A percentile compares a stretch with the other conserved stretches of the same genome.
These are phyloP conservation scores for Pleurotus eryngii DNA, from an alignment of 768 basidiomycete species.

Conservation along the genomic window DNA sequence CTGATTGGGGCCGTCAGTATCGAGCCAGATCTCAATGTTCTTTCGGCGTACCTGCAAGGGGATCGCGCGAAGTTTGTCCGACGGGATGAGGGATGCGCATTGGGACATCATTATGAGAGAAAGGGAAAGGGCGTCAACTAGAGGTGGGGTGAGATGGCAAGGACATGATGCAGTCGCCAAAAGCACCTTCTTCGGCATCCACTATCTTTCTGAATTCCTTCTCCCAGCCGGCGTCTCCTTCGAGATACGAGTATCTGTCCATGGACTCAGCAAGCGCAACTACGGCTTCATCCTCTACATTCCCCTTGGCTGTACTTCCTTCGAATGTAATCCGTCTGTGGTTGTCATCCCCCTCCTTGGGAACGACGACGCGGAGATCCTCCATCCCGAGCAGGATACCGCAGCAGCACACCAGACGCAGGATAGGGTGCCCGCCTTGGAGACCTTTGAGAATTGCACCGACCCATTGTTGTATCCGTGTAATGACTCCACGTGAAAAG, in stretches of 20 bases:
- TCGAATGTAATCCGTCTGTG: constrained; percentile 7
- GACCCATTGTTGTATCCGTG: constrained; percentile 49
- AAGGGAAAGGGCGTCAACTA: constrained; percentile 44
- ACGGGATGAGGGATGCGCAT: constrained; percentile 52
- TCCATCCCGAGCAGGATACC: constrained; percentile 66
- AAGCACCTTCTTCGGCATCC: constrained; percentile 35
- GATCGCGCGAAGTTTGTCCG: constrained; percentile 54
- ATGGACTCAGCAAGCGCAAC: constrained; percentile 73
- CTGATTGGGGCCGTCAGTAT: constrained; percentile 7
- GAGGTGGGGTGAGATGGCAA: constrained; percentile 1
- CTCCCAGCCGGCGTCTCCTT: constrained; percentile 50
- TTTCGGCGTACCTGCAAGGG: constrained; percentile 44
- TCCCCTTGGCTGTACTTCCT: constrained; percentile 18
- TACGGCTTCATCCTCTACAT: constrained; percentile 63
- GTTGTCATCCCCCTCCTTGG: constrained; percentile 19
- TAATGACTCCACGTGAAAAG: constrained; percentile 31
- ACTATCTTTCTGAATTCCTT: constrained; percentile 57
- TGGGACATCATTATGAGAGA: constrained; percentile 60
- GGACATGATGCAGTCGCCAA: constrained; percentile 4
- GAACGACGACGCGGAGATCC: constrained; percentile 40
- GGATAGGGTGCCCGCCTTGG: constrained; percentile 62
- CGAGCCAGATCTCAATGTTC: background rate
- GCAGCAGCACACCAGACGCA: constrained; percentile 56
- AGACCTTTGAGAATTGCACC: constrained; percentile 51
- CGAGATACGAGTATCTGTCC: constrained; percentile 45